phyloP scores from a whole-genome alignment of 768 basidiomycete species.

The Kwoniella heveanensis region DNA sequence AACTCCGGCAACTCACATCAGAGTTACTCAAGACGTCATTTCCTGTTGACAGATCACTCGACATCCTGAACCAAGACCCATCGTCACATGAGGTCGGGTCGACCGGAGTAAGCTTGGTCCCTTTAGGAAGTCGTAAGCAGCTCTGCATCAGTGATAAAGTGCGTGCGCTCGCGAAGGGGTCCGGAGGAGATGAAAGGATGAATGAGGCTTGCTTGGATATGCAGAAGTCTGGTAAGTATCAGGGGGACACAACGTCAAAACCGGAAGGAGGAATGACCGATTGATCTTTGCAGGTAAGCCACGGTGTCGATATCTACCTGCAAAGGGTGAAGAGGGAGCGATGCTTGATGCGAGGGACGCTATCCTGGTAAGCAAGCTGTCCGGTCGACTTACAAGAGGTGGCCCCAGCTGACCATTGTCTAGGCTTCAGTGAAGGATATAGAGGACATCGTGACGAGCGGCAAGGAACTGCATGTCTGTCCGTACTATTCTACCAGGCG shows the following conservation, averaged over 20 bases:
- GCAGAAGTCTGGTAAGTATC: constrained; percentile 63
- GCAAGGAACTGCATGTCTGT: constrained; percentile 71
- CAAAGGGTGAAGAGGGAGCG: constrained; percentile 66
- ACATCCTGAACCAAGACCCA: not conserved
- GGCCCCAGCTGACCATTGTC: not conserved
- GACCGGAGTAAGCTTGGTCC: constrained; percentile 65
- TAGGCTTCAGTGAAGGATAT: constrained; percentile 91
- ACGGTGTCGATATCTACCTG: constrained; percentile 75
- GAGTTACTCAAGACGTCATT: constrained; percentile 76
- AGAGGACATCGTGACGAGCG: constrained; percentile 79
- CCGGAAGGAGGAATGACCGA: not conserved
- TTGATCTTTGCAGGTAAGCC: constrained; percentile 56
- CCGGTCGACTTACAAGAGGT: constrained; percentile 1
- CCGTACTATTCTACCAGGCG: constrained; percentile 89
- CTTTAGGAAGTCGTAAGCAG: constrained; percentile 85
- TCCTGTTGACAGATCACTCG: constrained; percentile 27
- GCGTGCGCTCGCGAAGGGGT: constrained; percentile 59
- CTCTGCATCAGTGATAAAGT: constrained; percentile 88
- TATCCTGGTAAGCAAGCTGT: constrained; percentile 65
- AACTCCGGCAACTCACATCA: constrained; percentile 83
- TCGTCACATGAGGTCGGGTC: not conserved
- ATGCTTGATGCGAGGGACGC: constrained; percentile 86
- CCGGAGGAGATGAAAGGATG: constrained; percentile 66
- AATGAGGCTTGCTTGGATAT: constrained; percentile 88
- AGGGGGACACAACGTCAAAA: constrained; percentile 2